Conservation (phyloP, 371 early-diverging fungal genomes). For the Mucor piriformis region DNA sequence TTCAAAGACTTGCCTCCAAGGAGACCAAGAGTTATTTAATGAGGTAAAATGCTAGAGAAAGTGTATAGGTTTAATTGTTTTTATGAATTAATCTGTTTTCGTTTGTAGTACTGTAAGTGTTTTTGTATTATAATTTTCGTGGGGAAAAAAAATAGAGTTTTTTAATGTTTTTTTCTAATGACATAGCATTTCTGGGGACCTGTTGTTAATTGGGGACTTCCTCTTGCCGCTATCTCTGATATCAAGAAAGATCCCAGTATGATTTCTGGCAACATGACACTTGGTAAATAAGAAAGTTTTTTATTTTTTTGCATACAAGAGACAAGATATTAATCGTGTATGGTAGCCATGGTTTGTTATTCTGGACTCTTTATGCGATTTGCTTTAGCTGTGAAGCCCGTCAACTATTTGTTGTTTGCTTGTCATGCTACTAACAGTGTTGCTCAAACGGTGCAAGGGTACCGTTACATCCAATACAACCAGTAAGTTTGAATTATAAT, state of each 20-base stretch:
- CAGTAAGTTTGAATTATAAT: slow-evolving; percentile 42
- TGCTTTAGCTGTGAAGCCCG: slow-evolving; percentile 90
- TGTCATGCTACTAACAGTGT: slow-evolving; percentile 92
- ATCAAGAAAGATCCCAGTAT: slow-evolving; percentile 88
- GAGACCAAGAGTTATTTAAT: slow-evolving; percentile 29
- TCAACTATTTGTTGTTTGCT: slow-evolving; percentile 90
- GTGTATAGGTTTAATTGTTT: not conserved
- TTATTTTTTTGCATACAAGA: not conserved
- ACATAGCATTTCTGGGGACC: slow-evolving; percentile 94
- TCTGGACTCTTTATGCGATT: slow-evolving; percentile 95
- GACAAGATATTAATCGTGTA: too few relatives aligned
- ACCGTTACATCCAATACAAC: slow-evolving; percentile 80
- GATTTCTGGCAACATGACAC: slow-evolving; percentile 96
- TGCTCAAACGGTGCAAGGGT: slow-evolving; percentile 86
- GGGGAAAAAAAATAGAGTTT: not conserved
- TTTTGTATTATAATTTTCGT: slow-evolving; percentile 9
- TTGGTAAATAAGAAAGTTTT: slow-evolving; percentile 45
- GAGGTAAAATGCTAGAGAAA: slow-evolving; percentile 15
- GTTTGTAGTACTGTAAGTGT: slow-evolving; percentile 56
- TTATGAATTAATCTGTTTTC: too few relatives aligned
- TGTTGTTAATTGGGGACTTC: slow-evolving; percentile 97
- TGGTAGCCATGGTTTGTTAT: slow-evolving; percentile 77
- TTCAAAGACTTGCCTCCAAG: slow-evolving; percentile 26
- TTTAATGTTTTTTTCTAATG: not conserved
- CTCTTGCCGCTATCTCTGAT: slow-evolving; percentile 95